Evolutionary conservation across 805 yeast genomes (phyloP).

Genomic region (Starmera amethionina): DNA sequence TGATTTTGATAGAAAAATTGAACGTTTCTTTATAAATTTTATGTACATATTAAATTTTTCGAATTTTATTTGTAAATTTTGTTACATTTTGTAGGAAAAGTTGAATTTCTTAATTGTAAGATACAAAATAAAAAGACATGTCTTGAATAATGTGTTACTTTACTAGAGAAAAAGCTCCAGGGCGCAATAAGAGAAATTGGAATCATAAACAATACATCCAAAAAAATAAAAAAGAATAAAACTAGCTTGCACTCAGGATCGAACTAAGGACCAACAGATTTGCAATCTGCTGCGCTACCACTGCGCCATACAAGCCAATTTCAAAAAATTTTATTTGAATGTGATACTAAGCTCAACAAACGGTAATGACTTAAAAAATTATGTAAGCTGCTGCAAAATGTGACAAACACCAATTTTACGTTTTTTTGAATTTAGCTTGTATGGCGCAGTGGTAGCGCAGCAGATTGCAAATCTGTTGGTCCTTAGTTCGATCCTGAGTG

Average conservation of each 20-base stretch:
- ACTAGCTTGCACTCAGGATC: slow-evolving; percentile 82
- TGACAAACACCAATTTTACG: neutral
- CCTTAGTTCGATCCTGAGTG: slow-evolving; percentile 95
- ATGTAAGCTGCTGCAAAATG: no score
- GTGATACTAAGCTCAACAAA: no score
- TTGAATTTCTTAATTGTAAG: neutral
- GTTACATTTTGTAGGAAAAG: neutral
- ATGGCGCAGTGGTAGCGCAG: slow-evolving; percentile 99
- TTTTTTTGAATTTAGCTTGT: slow-evolving; percentile 31
- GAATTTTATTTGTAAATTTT: neutral
- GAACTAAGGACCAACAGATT: slow-evolving; percentile 98
- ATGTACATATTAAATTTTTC: no score
- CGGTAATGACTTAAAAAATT: no score
- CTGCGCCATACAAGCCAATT: slow-evolving; percentile 75
- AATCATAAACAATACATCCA: neutral
- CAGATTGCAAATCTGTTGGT: slow-evolving; percentile 98
- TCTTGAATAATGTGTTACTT: no score
- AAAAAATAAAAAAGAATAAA: slow-evolving; percentile 8
- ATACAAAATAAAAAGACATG: no score
- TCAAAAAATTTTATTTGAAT: no score
- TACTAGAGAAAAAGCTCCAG: no score
- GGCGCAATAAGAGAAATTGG: no score
- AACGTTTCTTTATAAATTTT: neutral
- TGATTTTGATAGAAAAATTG: neutral
- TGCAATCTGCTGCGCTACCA: slow-evolving; percentile 99